phyloP scores from a whole-genome alignment of 495 filamentous ascomycete species.

The Chlorociboria aeruginascens region DNA sequence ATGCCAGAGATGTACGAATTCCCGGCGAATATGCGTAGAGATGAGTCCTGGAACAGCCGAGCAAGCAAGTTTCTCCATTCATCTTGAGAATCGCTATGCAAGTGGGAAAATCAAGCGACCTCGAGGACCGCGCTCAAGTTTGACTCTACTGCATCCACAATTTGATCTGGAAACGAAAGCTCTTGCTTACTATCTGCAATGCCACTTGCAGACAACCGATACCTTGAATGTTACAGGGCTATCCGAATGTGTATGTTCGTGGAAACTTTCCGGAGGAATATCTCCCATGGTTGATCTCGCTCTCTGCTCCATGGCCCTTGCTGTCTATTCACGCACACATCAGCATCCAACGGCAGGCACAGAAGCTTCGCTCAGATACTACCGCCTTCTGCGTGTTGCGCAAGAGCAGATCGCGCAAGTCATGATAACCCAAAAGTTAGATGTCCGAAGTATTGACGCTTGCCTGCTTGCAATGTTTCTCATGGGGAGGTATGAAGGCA shows the following conservation, averaged over 20 bases:
- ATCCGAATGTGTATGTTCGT: constrained; percentile 1
- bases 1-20: constrained; percentile 19
- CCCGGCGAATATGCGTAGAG: constrained; percentile 11
- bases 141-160: constrained; percentile 9
- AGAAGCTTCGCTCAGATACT: constrained; percentile 16
- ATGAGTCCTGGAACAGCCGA: neutral
- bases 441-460: constrained; percentile 13
- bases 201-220: constrained; percentile 10
- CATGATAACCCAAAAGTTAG: neutral
- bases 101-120: constrained; percentile 21
- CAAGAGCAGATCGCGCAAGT: constrained; percentile 2
- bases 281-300: constrained; percentile 19
- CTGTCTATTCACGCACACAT: constrained; percentile 17
- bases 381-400: constrained; percentile 6
- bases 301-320: constrained; percentile 18
- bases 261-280: constrained; percentile 1
- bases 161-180: constrained; percentile 16
- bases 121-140: constrained; percentile 22
- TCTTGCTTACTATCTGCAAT: constrained; percentile 16
- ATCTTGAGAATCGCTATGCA: constrained; percentile 21
- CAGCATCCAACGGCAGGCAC: constrained; percentile 13
- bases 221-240: constrained; percentile 4
- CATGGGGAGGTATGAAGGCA: constrained; percentile 22
- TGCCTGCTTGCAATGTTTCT: constrained; percentile 19
- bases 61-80: constrained; percentile 10